Conservation (phyloP, 202 grass and related monocot species). For the Carex sylvatica region DNA sequence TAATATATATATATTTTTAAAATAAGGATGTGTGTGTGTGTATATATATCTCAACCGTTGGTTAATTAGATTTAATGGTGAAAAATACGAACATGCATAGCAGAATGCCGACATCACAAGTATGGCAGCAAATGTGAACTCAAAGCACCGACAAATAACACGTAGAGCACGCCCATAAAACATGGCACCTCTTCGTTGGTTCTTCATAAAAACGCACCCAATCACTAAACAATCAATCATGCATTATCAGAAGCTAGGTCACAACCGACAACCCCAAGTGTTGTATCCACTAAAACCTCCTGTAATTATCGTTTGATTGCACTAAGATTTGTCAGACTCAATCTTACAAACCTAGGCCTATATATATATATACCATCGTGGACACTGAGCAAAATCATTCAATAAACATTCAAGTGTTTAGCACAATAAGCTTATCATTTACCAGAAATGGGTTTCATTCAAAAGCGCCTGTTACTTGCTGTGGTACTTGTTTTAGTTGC, state of each 20-base stretch:
- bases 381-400: neutral
- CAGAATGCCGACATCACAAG: neutral
- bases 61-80: neutral
- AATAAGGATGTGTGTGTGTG: no score
- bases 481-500: conserved; percentile 34
- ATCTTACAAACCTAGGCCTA: no score
- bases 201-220: neutral
- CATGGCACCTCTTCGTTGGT: neutral
- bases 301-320: no score
- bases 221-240: conserved; percentile 9
- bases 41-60: no score
- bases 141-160: neutral
- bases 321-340: no score
- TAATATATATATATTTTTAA: no score
- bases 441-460: conserved; percentile 40
- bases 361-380: neutral
- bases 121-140: conserved; percentile 11
- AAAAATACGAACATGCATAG: neutral
- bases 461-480: conserved; percentile 38
- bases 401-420: neutral
- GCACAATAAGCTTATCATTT: no score
- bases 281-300: conserved; percentile 12
- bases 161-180: conserved; percentile 1
- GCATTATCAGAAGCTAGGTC: neutral
- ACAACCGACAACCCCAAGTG: neutral